Percentiles rank a stretch among this genome's conserved stretches.
Conservation (phyloP, 192 early-diverging fungal genomes). For the Linderina pennispora region DNA sequence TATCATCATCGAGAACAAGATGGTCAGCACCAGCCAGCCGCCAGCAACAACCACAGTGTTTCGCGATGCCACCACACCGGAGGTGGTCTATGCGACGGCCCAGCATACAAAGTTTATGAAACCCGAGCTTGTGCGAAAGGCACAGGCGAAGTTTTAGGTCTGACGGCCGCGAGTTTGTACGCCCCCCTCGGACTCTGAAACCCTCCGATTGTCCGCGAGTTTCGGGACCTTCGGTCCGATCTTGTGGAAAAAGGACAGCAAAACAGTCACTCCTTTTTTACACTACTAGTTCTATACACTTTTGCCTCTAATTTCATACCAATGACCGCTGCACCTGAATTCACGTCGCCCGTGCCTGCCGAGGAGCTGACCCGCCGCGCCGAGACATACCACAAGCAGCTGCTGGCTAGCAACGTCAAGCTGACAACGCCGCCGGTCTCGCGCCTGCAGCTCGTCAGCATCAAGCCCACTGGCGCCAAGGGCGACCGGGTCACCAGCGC, state of each 20-base stretch:
- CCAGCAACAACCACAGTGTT: neutral
- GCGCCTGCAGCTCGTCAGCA: slow-evolving; percentile 21
- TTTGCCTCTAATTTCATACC: neutral
- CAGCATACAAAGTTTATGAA: neutral
- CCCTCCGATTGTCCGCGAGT: no score
- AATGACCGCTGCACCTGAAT: neutral
- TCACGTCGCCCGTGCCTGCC: slow-evolving; percentile 1
- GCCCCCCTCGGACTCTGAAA: no score
- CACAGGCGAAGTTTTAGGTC: no score
- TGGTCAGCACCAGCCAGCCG: neutral
- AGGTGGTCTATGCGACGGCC: neutral
- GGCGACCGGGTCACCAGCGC: slow-evolving; percentile 32
- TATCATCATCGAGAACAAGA: neutral
- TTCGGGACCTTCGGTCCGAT: no score
- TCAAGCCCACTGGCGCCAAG: slow-evolving; percentile 27
- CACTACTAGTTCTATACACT: neutral
- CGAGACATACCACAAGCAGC: slow-evolving; percentile 14
- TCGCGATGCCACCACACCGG: neutral
- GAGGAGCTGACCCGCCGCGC: slow-evolving; percentile 21
- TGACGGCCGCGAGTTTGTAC: no score
- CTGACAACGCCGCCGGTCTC: slow-evolving; percentile 30
- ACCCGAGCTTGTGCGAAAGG: no score
- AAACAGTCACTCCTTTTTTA: neutral
- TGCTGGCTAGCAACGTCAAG: slow-evolving; percentile 26
- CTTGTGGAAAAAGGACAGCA: neutral